Percentiles rank a stretch among this genome's conserved stretches.
phyloP scores from a whole-genome alignment of 345 rosid species.

The Euphorbia tirucalli region DNA sequence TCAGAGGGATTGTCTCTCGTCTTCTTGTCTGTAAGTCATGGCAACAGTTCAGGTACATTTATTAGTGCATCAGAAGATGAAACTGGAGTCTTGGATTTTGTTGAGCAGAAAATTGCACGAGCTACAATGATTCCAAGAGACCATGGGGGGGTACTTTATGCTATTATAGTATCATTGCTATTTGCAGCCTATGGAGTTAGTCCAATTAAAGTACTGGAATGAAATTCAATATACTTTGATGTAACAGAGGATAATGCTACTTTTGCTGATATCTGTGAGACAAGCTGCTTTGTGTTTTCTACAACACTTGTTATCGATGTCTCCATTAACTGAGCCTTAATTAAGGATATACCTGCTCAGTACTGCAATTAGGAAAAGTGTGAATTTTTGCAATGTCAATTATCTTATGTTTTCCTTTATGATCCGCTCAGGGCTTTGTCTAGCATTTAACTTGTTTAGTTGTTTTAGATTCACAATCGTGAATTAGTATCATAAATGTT shows the following conservation, averaged over 20 bases:
- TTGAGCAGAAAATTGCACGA: conserved; percentile 68
- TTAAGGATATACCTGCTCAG: too few species aligned
- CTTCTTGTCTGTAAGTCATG: not conserved
- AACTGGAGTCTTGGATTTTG: conserved; percentile 47
- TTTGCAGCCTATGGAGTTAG: too few species aligned
- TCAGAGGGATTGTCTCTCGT: not conserved
- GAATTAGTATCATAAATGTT: not conserved
- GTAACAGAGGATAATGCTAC: too few species aligned
- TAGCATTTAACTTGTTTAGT: too few species aligned
- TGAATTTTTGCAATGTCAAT: not conserved
- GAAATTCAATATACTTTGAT: too few species aligned
- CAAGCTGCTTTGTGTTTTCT: too few species aligned
- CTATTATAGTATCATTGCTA: not conserved
- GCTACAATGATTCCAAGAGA: conserved; percentile 63
- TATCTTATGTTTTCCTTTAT: not conserved
- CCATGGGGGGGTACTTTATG: conserved; percentile 62
- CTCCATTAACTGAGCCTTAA: too few species aligned
- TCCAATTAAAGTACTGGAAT: too few species aligned
- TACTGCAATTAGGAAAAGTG: too few species aligned
- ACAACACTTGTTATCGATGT: too few species aligned
- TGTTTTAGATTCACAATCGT: not conserved
- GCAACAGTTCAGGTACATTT: conserved; percentile 75
- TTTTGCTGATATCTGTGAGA: too few species aligned
- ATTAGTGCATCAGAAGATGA: conserved; percentile 63
- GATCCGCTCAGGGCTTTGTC: too few species aligned